Evolutionary conservation across 164 flowering plant species (phyloP), one percentile per base, ranked within the genome.

Genomic region (Tetracentron sinense): DNA sequence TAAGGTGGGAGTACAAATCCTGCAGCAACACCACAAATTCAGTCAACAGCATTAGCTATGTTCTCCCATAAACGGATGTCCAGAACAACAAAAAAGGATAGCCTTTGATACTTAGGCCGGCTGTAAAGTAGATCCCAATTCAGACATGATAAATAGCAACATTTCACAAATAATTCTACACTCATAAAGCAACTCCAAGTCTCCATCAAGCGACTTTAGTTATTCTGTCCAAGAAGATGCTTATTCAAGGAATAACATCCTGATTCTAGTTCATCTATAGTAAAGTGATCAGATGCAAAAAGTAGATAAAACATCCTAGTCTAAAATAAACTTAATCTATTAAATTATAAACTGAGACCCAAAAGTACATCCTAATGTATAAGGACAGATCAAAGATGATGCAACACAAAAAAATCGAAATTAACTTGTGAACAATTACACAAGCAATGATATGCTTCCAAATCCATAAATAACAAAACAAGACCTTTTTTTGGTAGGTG

Each of bases 1-100:
- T 74, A 33, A 54, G 72, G 58, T 62, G 69, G 76, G 20, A 50
- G 64, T 2, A 50, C 73, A 49, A 74, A 56, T 42, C 74, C 81
- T 71, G 64, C 61, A 60, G 52, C 42, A 60, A 30, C 4, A 51
- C n/a, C 47, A 56, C 48, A 66, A 29, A 59, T 16, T 1, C 4
- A 22, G 38, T 22, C 16, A 30, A 23, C 8, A 17, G 10, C 21
- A 6, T 20, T 17, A 26, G 44, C 44, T 38, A 38, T 1, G 14
- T 8, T 1, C 4, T 3, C 44, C 2, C 44, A 38, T 8, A 10
- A 16, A 38, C 44, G 1, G 44, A 38, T 38, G 7, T 10, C 44
- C 4, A 3, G 14, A 38, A 1, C n/a, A n/a, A n/a, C n/a, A n/a
- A n/a, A n/a, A n/a, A n/a, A n/a, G n/a, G n/a, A n/a, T n/a, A n/a